Evolutionary conservation across 306 rosid genomes (phyloP).

Genomic region (Lotus japonicus): DNA sequence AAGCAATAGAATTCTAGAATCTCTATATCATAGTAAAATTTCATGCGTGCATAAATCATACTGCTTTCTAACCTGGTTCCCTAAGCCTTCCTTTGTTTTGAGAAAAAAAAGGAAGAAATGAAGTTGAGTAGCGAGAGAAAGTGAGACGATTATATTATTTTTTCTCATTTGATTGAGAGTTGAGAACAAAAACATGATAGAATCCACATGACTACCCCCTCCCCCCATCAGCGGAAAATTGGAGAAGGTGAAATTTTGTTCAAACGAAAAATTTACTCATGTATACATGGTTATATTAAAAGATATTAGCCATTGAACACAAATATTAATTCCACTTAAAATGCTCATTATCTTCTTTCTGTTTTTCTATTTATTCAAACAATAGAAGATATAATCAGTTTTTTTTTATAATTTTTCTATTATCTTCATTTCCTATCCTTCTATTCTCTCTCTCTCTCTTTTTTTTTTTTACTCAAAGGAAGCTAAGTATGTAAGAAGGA

Average conservation of each 20-base stretch:
- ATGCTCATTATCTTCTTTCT: neutral
- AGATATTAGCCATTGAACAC: neutral
- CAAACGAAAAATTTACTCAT: neutral
- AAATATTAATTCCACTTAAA: neutral
- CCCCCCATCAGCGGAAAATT: neutral
- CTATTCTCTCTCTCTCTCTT: neutral
- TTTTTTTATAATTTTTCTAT: neutral
- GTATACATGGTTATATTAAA: neutral
- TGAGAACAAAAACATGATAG: too few relatives aligned
- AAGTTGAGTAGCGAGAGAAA: neutral
- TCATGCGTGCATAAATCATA: neutral
- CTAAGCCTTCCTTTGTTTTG: neutral
- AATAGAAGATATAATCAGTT: neutral
- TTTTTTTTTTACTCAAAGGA: neutral
- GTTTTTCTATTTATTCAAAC: neutral
- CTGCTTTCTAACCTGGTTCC: slow-evolving; percentile 12
- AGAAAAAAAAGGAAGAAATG: neutral
- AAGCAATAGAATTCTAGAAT: slow-evolving; percentile 1
- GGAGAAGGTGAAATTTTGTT: neutral
- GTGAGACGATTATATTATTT: neutral
- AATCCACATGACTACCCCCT: too few relatives aligned
- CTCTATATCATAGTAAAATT: slow-evolving; percentile 8
- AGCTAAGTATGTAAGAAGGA: neutral
- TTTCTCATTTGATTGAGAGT: neutral
- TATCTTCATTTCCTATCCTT: too few relatives aligned